Base-by-base conservation (phyloP, 768 basidiomycete species). In the Pleurotus ostreatus region DNA sequence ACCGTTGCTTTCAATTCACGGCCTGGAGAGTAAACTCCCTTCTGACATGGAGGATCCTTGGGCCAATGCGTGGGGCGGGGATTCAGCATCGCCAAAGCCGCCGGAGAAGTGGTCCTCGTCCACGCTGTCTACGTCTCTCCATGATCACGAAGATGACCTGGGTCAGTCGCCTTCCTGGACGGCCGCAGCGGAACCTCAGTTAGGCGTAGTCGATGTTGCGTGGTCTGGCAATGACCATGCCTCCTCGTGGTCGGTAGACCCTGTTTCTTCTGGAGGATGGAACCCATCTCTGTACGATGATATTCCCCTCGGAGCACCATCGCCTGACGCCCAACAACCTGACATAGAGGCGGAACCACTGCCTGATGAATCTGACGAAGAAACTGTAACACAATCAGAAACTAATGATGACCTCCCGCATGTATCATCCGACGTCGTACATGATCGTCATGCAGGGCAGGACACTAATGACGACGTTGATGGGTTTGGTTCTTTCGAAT, bases 11-110 rank as follows among this genome's bases (percentile, higher is more conserved):
- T 34, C 8, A 34, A 34, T 34, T 34, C 30, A 34, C 30, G 11
- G 30, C 30, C 30, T 9, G 30, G 30, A 2, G 30, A 34, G 30
- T 9, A 34, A 25, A 34, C 30, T 34, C 7, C 49, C 45, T 43
- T 53, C 26, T 39, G 41, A 26, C 23, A 89, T 89, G 86, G 87
- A 89, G 61, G 84, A 91, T 69, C 84, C 87, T 47, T 92, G 88
- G 84, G 81, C 82, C 41, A 86, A 85, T 68, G 80, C 83, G 55
- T 88, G 85, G 86, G 78, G 75, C 55, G 81, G 83, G 59, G 66
- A 20, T 23, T 25, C 51, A 20, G 13, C 51, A 16, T 53, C 82
- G 46, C 60, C 72, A 18, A 74, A 75, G 55, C 58, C 63, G 30
- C 55, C 46, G 49, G 44, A 47, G 22, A n/a, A 59, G 15, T 57